Evolutionary conservation across 139 green algal genomes (phyloP), one percentile per base, ranked within the genome.

Genomic region (Chlamydomonas asymmetrica): DNA sequence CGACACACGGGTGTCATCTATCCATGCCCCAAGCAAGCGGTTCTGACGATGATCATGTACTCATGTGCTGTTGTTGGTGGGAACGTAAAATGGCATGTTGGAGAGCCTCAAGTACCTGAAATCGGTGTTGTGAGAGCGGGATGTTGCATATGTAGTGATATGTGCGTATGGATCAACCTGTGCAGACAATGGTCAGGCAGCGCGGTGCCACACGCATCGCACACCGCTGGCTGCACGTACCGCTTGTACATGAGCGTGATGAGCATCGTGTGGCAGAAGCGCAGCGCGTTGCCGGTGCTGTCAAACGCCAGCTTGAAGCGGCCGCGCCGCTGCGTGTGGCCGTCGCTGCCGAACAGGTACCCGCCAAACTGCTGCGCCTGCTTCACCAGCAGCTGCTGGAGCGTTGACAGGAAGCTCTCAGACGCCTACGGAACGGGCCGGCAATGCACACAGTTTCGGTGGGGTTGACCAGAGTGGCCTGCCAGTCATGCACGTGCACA

Each of bases 311-410:
- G 66, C 38, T 77, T 74, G 71, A 80, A 92, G 8, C 78, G 78
- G 25, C 82, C 87, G 7, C 39, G 38, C 49, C 73, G 37, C 25
- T 71, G 63, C 2, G 63, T 79, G 34, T 59, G 50, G 31, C 22
- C 39, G 5, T 75, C 72, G 16, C 72, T 66, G 8, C 83, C 63
- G 78, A 92, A 96, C 48, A 93, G 74, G 80, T 91, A 94, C 41
- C 90, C 89, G 1, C 62, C 49, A 57, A 93, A 94, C 78, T 96
- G 91, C 85, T 90, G 87, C 22, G 88, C 89, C 57, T 87, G 78
- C 38, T 82, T 76, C 56, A 87, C 84, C 31, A 95, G 57, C n/a
- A 87, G 50, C 52, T 94, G 81, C 41, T 91, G 78, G 73, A 94
- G 69, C 27, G 64, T 39, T 8, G 70, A 57, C 5, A 73, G 63